Evolutionary conservation across 2,329 filamentous ascomycete genomes (phyloP), one percentile per base, ranked within the genome.

Genomic region (Alternaria novae-zelandiae): DNA sequence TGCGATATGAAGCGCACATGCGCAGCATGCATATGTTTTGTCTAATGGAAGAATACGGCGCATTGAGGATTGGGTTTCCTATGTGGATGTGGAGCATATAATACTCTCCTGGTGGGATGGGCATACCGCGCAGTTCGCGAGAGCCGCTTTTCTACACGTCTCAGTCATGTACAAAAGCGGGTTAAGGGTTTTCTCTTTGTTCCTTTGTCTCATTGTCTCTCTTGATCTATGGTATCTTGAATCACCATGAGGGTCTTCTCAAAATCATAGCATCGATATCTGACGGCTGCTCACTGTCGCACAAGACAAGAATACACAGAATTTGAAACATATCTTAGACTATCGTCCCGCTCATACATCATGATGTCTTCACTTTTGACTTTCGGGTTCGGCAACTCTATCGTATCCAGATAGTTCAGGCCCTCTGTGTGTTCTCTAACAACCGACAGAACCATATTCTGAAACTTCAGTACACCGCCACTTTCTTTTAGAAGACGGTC

Each of bases 131-230:
- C 65, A 64, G 51, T 63, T 55, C 50, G 65, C 69, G 58, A 65
- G 58, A 65, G 66, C 62, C 61, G 41, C 61, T 66, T 66, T 61
- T 41, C 13, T 59, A 61, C 46, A 53, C 30, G 23, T 56, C 46
- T 50, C 63, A 65, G 65, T 71, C 68, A 69, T 77, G 74, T 77
- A 77, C 63, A 77, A 76, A 75, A 77, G 67, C 63, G 71, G 69
- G 66, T 61, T 66, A 67, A 64, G 54, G 61, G 53, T 65, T 60
- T 67, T 68, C 59, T 47, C 47, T 43, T 59, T 51, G 50, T 61
- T 65, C 36, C 46, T 57, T 64, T 56, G 49, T 53, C 50, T 28
- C 32, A 43, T 55, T 30, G 59, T 30, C 44, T 36, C 45, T 65
- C 57, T 63, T 54, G 64, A 64, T 65, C 66, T 69, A 63, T 49